Percentiles rank a stretch among this genome's conserved stretches.
phyloP scores from a whole-genome alignment of 495 filamentous ascomycete species.

The Rusavskia elegans region DNA sequence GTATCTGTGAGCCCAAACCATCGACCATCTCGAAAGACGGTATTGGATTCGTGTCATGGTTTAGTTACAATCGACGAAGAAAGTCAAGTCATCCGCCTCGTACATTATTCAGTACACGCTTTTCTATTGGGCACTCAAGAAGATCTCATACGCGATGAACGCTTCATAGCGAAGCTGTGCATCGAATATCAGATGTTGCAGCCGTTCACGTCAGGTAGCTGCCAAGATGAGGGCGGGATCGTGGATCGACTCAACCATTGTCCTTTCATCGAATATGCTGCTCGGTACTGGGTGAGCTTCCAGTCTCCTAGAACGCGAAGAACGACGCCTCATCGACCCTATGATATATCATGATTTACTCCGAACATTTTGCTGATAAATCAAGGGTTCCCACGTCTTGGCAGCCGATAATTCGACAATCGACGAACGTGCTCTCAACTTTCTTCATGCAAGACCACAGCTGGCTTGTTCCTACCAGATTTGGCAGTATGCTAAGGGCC shows the following conservation, averaged over 20 bases:
- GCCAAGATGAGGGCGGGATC: neutral
- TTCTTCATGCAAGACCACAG: neutral
- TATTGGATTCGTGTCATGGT: slow-evolving; percentile 27
- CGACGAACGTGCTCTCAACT: neutral
- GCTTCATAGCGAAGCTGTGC: slow-evolving; percentile 3
- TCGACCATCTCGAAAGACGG: neutral
- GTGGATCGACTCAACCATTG: neutral
- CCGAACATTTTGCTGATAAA: neutral
- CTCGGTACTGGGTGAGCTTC: slow-evolving; percentile 1
- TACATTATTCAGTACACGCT: slow-evolving; percentile 32
- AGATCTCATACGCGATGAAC: slow-evolving; percentile 14
- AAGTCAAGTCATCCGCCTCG: slow-evolving; percentile 28
- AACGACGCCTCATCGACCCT: too few species aligned
- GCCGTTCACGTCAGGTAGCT: neutral
- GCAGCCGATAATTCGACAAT: neutral
- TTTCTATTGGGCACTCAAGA: slow-evolving; percentile 6
- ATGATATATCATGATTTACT: too few species aligned
- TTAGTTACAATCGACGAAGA: slow-evolving; percentile 30
- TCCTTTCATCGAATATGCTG: slow-evolving; percentile 5
- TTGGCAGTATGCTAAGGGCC: neutral
- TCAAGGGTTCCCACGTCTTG: slow-evolving; percentile 1
- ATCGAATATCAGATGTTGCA: slow-evolving; percentile 3
- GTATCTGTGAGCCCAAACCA: neutral
- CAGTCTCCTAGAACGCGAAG: too few species aligned
- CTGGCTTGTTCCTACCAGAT: slow-evolving; percentile 1